Evolutionary conservation across 2,329 filamentous ascomycete species (phyloP), one percentile per base, ranked within the genome.

Genomic region (Cytospora leucostoma): DNA sequence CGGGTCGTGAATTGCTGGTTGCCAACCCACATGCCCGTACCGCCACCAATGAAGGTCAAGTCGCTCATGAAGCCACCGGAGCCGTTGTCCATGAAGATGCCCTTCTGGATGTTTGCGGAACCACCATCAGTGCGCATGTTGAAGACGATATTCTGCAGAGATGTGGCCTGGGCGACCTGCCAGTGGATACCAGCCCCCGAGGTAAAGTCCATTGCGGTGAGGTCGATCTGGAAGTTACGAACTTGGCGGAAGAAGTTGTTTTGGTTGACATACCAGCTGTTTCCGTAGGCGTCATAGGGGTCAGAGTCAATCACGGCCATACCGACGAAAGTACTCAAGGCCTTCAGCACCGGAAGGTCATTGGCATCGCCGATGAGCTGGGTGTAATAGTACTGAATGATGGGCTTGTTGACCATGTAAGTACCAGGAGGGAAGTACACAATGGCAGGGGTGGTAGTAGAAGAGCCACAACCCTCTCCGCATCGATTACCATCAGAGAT

Each of bases 341-440:
- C 89, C 79, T 94, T 92, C 75, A 97, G 81, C 0, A 88, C 88
- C 0, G 94, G 93, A 15, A 88, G 76, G 67, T 84, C 80, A 70
- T 85, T 73, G 56, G 89, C 87, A 78, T 98, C 93, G 63, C 94
- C 94, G 40, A 97, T 82, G 66, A 98, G 86, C 75, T 97, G 93
- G 11, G 93, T 96, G 80, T 97, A 97, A 82, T 98, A 98, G 76
- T 89, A 89, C 74, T 93, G 89, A 58, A 93, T 78, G 68, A 98
- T 86, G 27, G 94, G 91, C 71, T 81, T 84, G 73, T 87, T 92
- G 70, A 98, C 88, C 19, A 90, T 72, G 73, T 97, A 98, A 62
- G 88, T 96, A 68, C 94, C 93, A 12, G 91, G 82, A 47, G 93
- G 93, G 80, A 98, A 96, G 80, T 96, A 98, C 59, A 98, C 87